Conservation (phyloP, 345 rosid genomes). For the Sisymbrium irio region DNA sequence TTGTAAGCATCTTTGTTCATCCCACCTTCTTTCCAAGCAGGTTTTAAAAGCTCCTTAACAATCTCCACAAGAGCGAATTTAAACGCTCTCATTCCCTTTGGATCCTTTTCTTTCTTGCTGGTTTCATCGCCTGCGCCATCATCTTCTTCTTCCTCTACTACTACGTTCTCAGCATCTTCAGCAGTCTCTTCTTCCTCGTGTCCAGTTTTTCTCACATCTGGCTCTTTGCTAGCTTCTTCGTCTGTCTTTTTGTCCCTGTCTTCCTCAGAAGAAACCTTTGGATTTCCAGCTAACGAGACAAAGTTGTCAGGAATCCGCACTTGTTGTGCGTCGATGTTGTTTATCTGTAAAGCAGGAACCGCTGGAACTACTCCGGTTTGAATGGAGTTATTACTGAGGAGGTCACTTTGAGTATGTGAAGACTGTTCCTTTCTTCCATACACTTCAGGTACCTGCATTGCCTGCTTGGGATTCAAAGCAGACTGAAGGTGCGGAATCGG, state of each 20-base stretch:
- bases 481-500: slow-evolving; percentile 64
- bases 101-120: slow-evolving; percentile 69
- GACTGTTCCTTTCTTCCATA: slow-evolving; percentile 39
- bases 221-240: slow-evolving; percentile 41
- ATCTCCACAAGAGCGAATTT: slow-evolving; percentile 87
- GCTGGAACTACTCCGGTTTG: slow-evolving; percentile 34
- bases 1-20: slow-evolving; percentile 86
- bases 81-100: slow-evolving; percentile 67
- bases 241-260: slow-evolving; percentile 27
- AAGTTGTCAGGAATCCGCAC: slow-evolving; percentile 22
- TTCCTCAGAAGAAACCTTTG: slow-evolving; percentile 35
- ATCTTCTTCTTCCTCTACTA: slow-evolving; percentile 41
- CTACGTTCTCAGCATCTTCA: slow-evolving; percentile 42
- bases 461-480: slow-evolving; percentile 49
- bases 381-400: slow-evolving; percentile 40
- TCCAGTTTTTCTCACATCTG: slow-evolving; percentile 37
- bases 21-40: slow-evolving; percentile 93
- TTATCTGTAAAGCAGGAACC: slow-evolving; percentile 26
- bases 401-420: slow-evolving; percentile 48
- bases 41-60: slow-evolving; percentile 90
- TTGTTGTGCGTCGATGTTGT: slow-evolving; percentile 31
- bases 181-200: slow-evolving; percentile 27
- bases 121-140: slow-evolving; percentile 31
- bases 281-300: slow-evolving; percentile 33
- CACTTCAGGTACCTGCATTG: slow-evolving; percentile 38